Conservation (phyloP, 495 filamentous ascomycete species). For the Chaetomidium leptoderma region DNA sequence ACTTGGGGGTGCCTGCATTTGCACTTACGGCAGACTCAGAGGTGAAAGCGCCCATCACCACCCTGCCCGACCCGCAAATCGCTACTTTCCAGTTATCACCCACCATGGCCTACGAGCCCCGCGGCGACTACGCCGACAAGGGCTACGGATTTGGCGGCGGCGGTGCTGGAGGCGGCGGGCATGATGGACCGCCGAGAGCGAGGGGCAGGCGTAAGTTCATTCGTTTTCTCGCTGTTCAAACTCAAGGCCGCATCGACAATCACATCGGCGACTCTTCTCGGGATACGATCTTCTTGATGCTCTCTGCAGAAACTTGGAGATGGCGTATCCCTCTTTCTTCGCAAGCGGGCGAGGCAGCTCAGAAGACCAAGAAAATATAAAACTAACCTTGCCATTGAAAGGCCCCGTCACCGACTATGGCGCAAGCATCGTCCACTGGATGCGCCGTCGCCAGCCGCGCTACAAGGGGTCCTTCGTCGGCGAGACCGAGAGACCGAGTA, state of each 20-base stretch:
- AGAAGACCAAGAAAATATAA: not conserved
- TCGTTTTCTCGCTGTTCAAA: no score
- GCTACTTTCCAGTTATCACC: no score
- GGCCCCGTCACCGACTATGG: conserved; percentile 94
- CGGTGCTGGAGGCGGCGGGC: conserved; percentile 17
- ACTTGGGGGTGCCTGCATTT: not conserved
- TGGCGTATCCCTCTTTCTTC: not conserved
- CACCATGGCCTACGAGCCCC: conserved; percentile 45
- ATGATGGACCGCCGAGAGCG: conserved; percentile 29
- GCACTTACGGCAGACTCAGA: not conserved
- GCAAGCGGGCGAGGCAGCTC: not conserved
- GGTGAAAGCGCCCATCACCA: not conserved
- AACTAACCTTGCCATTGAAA: conserved; percentile 34
- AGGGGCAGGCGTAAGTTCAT: conserved; percentile 21
- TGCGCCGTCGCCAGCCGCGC: conserved; percentile 74
- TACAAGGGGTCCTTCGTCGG: conserved; percentile 63
- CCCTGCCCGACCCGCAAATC: not conserved
- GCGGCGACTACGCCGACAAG: conserved; percentile 38
- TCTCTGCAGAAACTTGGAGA: not conserved
- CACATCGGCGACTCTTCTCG: no score
- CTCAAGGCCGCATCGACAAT: not conserved
- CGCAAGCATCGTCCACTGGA: conserved; percentile 86
- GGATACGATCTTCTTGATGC: not conserved
- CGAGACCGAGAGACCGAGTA: conserved; percentile 77
- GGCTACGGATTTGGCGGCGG: conserved; percentile 20